These are phyloP conservation scores for Apium graveolens DNA, from an alignment of 129 eudicot species.

Conservation along the genomic window DNA sequence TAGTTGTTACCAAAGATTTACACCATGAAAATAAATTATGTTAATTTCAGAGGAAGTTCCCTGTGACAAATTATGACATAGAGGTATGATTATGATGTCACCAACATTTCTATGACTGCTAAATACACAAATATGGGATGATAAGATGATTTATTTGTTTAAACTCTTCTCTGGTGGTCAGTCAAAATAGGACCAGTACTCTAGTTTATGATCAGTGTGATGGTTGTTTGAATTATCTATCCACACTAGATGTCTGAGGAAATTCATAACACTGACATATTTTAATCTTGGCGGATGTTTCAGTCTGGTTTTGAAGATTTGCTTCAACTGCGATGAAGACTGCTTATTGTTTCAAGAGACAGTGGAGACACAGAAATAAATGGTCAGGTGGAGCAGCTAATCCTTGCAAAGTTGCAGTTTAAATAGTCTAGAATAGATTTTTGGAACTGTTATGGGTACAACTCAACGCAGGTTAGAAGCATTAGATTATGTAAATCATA, in stretches of 20 bases:
- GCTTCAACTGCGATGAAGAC: constrained; percentile 8
- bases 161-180: background rate
- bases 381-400: constrained; percentile 12
- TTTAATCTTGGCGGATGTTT: background rate
- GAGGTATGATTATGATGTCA: background rate
- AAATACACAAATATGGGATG: background rate
- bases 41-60: background rate
- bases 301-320: constrained; percentile 16
- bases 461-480: constrained; percentile 35
- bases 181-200: background rate
- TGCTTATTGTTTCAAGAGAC: background rate
- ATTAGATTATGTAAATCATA: constrained; percentile 13
- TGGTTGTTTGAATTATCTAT: background rate
- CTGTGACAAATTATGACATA: background rate
- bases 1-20: background rate
- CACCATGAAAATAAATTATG: background rate
- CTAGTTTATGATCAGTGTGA: background rate
- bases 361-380: background rate
- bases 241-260: background rate
- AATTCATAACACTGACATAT: background rate
- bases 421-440: constrained; percentile 1
- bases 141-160: background rate
- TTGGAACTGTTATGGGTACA: constrained; percentile 29
- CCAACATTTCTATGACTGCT: background rate
- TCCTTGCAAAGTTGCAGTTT: constrained; percentile 12